phyloP scores from a whole-genome alignment of 768 basidiomycete species.

The Tremella yokohamensis region DNA sequence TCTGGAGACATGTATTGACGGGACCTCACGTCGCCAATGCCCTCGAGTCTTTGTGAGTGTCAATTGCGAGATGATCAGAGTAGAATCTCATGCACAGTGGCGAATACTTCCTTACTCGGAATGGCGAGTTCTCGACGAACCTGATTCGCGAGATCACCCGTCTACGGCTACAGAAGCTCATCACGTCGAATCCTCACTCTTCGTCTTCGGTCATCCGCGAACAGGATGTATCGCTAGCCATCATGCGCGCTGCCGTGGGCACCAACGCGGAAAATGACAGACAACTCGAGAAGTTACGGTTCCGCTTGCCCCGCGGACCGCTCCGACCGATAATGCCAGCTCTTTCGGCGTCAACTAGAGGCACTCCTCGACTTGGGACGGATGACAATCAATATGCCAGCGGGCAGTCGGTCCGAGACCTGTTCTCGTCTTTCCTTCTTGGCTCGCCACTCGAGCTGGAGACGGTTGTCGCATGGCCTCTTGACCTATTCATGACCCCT shows the following conservation, averaged over 20 bases:
- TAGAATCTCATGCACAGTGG: slow-evolving; percentile 57
- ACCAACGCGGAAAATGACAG: slow-evolving; percentile 83
- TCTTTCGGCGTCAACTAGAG: slow-evolving; percentile 47
- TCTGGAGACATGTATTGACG: slow-evolving; percentile 86
- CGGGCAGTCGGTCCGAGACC: slow-evolving; percentile 28
- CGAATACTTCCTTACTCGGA: slow-evolving; percentile 80
- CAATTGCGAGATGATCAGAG: neutral
- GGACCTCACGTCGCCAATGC: slow-evolving; percentile 76
- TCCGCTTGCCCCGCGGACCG: slow-evolving; percentile 75
- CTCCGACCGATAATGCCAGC: slow-evolving; percentile 75
- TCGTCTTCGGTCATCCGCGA: slow-evolving; percentile 70
- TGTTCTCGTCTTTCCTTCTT: slow-evolving; percentile 64
- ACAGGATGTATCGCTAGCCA: slow-evolving; percentile 79
- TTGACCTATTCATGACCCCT: slow-evolving; percentile 80
- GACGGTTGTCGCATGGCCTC: slow-evolving; percentile 76
- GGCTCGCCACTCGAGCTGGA: slow-evolving; percentile 70
- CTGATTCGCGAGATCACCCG: slow-evolving; percentile 83
- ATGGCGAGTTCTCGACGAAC: slow-evolving; percentile 79
- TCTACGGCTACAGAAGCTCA: slow-evolving; percentile 73
- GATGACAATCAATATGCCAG: slow-evolving; percentile 6
- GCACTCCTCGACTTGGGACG: neutral
- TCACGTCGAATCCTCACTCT: slow-evolving; percentile 60
- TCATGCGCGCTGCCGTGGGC: slow-evolving; percentile 81
- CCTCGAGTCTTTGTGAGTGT: slow-evolving; percentile 75
- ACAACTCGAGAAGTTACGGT: slow-evolving; percentile 67